These are phyloP conservation scores for Microbotryomycetes sp. DNA, from an alignment of 1,284 basidiomycete genomes.

Conservation along the genomic window DNA sequence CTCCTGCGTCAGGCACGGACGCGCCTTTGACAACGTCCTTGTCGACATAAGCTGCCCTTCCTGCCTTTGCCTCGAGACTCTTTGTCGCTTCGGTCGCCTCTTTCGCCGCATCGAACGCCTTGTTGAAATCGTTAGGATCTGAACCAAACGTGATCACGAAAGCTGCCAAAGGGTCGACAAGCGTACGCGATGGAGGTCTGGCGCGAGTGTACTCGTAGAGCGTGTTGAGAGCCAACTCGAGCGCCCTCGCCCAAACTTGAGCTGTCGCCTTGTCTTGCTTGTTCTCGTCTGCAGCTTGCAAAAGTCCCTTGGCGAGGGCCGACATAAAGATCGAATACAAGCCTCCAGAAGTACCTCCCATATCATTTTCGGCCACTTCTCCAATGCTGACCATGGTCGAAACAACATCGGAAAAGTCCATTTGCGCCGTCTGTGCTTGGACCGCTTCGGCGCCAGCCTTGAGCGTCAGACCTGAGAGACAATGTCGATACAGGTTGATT, in stretches of 20 bases:
- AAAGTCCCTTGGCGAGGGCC: constrained; percentile 68
- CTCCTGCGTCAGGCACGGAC: constrained; percentile 76
- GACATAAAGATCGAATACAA: constrained; percentile 87
- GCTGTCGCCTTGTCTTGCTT: constrained; percentile 45
- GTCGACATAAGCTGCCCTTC: constrained; percentile 80
- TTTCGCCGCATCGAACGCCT: constrained; percentile 57
- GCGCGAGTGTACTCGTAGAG: constrained; percentile 84
- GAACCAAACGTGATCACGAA: constrained; percentile 55
- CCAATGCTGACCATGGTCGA: constrained; percentile 60
- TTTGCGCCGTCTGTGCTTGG: constrained; percentile 28
- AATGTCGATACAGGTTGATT: background rate
- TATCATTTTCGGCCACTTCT: constrained; percentile 65
- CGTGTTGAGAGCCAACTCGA: constrained; percentile 54
- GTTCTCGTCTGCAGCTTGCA: constrained; percentile 39
- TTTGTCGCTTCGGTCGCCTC: constrained; percentile 66
- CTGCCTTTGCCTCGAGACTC: constrained; percentile 73
- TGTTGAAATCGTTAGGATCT: constrained; percentile 45
- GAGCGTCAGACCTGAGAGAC: constrained; percentile 68
- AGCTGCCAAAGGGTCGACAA: constrained; percentile 82
- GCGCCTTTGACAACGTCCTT: constrained; percentile 60
- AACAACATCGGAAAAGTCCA: constrained; percentile 56
- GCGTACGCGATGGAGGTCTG: constrained; percentile 78
- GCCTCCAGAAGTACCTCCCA: constrained; percentile 90
- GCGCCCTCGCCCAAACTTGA: constrained; percentile 59
- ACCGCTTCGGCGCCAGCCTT: constrained; percentile 58